Conservation (phyloP, 1,284 basidiomycete genomes). For the Dichomitus squalens region DNA sequence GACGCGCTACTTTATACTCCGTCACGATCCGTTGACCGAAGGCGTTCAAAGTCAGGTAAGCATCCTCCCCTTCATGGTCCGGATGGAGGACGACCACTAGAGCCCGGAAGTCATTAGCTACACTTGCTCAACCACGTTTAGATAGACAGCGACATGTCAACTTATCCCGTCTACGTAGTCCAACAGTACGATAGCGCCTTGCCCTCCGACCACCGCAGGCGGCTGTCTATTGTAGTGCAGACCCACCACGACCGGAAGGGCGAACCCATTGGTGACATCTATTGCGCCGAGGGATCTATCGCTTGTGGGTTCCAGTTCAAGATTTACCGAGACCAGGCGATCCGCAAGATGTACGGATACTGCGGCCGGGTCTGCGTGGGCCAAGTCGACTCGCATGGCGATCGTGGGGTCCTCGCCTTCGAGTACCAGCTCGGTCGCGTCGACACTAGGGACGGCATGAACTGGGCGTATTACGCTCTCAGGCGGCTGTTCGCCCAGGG, state of each 20-base stretch:
- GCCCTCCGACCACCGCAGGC: no score
- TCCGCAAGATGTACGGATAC: not conserved
- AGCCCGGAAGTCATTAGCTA: no score
- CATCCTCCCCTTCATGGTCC: not conserved
- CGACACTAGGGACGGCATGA: slow-evolving; percentile 4
- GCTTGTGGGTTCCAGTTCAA: slow-evolving; percentile 3
- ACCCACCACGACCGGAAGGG: no score
- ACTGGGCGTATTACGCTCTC: slow-evolving; percentile 17
- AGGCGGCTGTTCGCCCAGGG: slow-evolving; percentile 14
- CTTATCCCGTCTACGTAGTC: no score
- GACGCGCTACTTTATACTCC: not conserved
- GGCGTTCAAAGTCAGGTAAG: not conserved
- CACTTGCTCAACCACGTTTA: no score
- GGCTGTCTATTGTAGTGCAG: not conserved
- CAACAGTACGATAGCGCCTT: no score
- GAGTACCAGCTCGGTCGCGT: not conserved
- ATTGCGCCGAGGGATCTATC: slow-evolving; percentile 12
- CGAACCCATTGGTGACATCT: slow-evolving; percentile 7
- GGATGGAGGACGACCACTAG: no score
- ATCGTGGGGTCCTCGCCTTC: not conserved
- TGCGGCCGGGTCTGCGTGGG: slow-evolving; percentile 17
- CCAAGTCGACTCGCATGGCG: not conserved
- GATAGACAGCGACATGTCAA: no score
- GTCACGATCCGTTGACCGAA: not conserved
- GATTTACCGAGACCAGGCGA: not conserved